Conservation (phyloP, 768 basidiomycete species). For the Phylloporus sp. region DNA sequence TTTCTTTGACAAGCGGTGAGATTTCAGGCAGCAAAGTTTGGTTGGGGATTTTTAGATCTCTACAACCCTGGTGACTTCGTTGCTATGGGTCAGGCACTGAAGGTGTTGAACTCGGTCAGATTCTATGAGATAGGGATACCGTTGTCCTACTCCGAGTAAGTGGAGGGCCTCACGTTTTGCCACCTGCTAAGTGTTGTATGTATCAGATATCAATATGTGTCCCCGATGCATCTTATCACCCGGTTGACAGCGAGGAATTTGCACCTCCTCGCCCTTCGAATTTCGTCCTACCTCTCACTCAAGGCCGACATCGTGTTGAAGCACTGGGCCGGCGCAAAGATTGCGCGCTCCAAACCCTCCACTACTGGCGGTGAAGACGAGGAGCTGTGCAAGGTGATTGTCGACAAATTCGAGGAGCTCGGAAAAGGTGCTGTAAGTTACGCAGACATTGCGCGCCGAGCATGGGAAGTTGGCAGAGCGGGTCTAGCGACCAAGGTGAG, state of each 20-base stretch:
- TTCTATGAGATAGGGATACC: constrained; percentile 92
- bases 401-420: constrained; percentile 82
- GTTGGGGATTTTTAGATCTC: constrained; percentile 87
- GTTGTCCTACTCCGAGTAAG: constrained; percentile 85
- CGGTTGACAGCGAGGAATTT: constrained; percentile 83
- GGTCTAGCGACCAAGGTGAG: constrained; percentile 79
- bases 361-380: constrained; percentile 65
- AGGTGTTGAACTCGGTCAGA: constrained; percentile 90
- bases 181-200: constrained; percentile 2
- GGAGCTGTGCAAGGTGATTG: constrained; percentile 74
- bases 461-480: constrained; percentile 83
- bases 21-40: constrained; percentile 89
- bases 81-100: constrained; percentile 85
- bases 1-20: neutral
- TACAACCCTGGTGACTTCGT: constrained; percentile 92
- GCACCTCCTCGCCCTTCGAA: constrained; percentile 87
- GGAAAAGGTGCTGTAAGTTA: constrained; percentile 81
- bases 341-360: constrained; percentile 62
- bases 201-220: constrained; percentile 71
- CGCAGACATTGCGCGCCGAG: constrained; percentile 89
- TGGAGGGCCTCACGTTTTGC: neutral
- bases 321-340: constrained; percentile 96
- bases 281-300: constrained; percentile 78
- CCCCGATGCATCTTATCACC: constrained; percentile 74
- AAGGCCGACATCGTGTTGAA: constrained; percentile 84